Percentiles rank a stretch among this genome's conserved stretches.
phyloP scores from a whole-genome alignment of 371 early-diverging fungal genomes.

The Mitosporidium daphniae region DNA sequence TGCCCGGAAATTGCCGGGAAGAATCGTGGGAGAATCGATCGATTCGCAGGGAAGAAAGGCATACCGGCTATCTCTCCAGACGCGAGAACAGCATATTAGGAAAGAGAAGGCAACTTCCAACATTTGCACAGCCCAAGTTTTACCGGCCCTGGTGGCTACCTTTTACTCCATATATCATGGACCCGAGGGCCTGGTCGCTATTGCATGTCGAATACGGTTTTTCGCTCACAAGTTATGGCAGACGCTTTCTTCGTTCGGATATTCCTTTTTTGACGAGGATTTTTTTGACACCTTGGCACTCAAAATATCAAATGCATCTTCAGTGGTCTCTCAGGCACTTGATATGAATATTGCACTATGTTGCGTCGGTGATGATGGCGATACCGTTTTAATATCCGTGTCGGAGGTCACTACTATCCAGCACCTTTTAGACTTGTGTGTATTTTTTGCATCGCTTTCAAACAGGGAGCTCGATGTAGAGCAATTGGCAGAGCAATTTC shows the following conservation, averaged over 20 bases:
- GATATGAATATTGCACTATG: too few species aligned
- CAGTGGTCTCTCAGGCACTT: too few species aligned
- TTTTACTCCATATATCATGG: conserved; percentile 88
- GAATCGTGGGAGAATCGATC: conserved; percentile 66
- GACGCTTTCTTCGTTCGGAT: conserved; percentile 9
- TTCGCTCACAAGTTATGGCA: conserved; percentile 2
- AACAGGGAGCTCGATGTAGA: too few species aligned
- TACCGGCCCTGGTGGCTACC: conserved; percentile 59
- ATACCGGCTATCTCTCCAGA: conserved; percentile 70
- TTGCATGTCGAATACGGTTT: not conserved
- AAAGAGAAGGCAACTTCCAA: conserved; percentile 86
- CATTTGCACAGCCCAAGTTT: conserved; percentile 78
- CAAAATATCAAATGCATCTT: too few species aligned
- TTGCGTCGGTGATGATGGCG: too few species aligned
- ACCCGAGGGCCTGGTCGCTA: conserved; percentile 13
- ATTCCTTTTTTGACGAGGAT: too few species aligned
- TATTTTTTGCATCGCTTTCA: too few species aligned
- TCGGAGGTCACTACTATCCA: too few species aligned
- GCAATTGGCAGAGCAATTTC: too few species aligned
- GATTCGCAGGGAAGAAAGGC: conserved; percentile 46
- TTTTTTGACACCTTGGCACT: too few species aligned
- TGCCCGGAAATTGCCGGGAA: conserved; percentile 70
- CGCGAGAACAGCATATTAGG: conserved; percentile 86
- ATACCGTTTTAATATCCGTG: too few species aligned
- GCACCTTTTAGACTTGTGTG: too few species aligned